A percentile compares a stretch with the other conserved stretches of the same genome.
phyloP scores from a whole-genome alignment of 148 eudicot genomes.

The Vaccinium vitisidaea region DNA sequence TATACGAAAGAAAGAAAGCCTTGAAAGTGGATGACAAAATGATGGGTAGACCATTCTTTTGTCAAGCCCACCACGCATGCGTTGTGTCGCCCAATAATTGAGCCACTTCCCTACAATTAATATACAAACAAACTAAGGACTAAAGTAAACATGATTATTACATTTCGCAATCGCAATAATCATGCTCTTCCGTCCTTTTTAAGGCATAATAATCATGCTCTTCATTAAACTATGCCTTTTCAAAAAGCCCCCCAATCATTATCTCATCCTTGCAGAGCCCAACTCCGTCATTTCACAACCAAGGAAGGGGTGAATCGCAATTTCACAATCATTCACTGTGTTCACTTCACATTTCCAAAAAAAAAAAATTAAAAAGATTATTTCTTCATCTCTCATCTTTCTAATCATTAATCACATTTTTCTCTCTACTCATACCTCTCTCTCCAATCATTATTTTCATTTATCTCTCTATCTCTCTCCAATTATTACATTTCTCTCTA shows the following conservation, averaged over 20 bases:
- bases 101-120: slow-evolving; percentile 7
- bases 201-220: neutral
- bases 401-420: no score
- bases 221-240: neutral
- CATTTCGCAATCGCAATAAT: neutral
- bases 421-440: no score
- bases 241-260: neutral
- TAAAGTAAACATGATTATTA: neutral
- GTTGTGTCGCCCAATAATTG: slow-evolving; percentile 20
- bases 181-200: neutral
- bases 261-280: neutral
- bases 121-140: no score
- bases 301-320: neutral
- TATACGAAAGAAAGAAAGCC: neutral
- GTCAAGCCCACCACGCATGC: slow-evolving; percentile 20
- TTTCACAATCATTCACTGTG: no score
- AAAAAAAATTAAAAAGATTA: no score
- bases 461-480: no score
- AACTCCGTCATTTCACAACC: neutral
- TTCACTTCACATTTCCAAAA: no score
- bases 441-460: no score
- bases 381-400: no score
- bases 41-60: neutral
- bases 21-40: slow-evolving; percentile 7
- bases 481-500: no score